Percentiles rank a stretch among this genome's conserved stretches.
These are phyloP conservation scores for Cyclotella baltica DNA, from an alignment of 108 stramenopile species.

Conservation along the genomic window DNA sequence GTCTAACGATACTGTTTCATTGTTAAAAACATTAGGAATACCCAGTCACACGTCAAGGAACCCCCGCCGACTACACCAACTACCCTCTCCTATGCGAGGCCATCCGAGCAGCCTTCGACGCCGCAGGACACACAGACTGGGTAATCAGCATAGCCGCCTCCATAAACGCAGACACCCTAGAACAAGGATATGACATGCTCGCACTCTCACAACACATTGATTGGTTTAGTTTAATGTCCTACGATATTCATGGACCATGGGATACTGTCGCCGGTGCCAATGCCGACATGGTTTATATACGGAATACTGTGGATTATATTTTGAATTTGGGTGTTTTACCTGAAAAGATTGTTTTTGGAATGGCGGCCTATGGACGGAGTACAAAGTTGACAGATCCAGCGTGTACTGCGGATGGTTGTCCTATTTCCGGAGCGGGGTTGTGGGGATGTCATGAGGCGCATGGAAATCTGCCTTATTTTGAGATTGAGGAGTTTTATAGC, in stretches of 20 bases:
- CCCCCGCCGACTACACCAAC: constrained; percentile 37
- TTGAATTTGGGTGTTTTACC: constrained; percentile 22
- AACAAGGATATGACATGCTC: constrained; percentile 40
- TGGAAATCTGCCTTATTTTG: constrained; percentile 34
- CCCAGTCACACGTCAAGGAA: constrained; percentile 34
- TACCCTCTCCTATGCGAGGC: constrained; percentile 41
- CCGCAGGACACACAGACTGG: constrained; percentile 36
- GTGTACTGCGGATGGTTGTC: constrained; percentile 34
- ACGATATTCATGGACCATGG: constrained; percentile 42
- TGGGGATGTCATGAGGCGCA: constrained; percentile 28
- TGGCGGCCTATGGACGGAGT: constrained; percentile 44
- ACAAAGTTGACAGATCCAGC: constrained; percentile 11
- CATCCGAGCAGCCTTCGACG: constrained; percentile 26
- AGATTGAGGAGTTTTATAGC: constrained; percentile 36
- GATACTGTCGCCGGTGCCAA: constrained; percentile 36
- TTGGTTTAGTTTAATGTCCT: constrained; percentile 51
- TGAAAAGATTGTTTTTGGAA: constrained; percentile 48
- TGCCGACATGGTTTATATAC: constrained; percentile 41
- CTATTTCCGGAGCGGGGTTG: constrained; percentile 24
- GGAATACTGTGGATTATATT: constrained; percentile 27
- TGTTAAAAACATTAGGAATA: no score
- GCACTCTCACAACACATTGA: constrained; percentile 29
- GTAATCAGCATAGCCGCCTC: constrained; percentile 40
- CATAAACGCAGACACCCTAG: constrained; percentile 21
- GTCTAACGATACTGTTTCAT: no score